These are phyloP conservation scores for Neonectria sp. DNA, from an alignment of 2,329 filamentous ascomycete genomes.

Conservation along the genomic window DNA sequence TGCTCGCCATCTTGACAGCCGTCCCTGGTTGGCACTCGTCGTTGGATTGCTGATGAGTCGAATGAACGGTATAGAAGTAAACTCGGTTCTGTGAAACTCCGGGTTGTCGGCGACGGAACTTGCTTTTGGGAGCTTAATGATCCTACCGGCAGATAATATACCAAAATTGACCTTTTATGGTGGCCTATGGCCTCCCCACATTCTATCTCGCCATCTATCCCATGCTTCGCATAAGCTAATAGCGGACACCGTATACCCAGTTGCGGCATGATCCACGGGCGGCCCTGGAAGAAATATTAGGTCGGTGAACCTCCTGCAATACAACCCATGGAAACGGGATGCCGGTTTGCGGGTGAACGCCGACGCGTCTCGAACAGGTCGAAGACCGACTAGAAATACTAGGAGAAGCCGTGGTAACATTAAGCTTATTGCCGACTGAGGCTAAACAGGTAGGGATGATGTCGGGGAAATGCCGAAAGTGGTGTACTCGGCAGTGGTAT, in stretches of 20 bases:
- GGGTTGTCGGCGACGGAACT: not conserved
- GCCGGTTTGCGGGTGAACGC: not conserved
- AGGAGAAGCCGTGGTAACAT: not conserved
- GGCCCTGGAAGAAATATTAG: not conserved
- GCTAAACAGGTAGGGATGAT: not conserved
- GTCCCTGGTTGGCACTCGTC: too few species aligned
- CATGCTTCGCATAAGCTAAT: conserved; percentile 12
- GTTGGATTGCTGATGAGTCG: too few species aligned
- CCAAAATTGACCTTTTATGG: conserved; percentile 10
- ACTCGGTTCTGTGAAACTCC: not conserved
- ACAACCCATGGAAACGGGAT: not conserved
- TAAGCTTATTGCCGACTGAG: conserved; percentile 1
- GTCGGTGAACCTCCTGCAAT: not conserved
- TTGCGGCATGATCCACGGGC: not conserved
- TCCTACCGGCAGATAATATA: not conserved
- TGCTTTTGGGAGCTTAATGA: not conserved
- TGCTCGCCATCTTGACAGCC: conserved; percentile 14
- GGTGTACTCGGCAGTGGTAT: conserved; percentile 11
- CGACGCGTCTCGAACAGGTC: not conserved
- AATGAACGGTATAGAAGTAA: not conserved
- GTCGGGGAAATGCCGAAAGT: conserved; percentile 10
- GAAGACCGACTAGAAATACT: not conserved
- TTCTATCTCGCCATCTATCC: conserved; percentile 12
- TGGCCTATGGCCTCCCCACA: conserved; percentile 3
- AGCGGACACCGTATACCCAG: not conserved